These are phyloP conservation scores for Canna indica DNA, from an alignment of 176 grass and related monocot species.

Conservation along the genomic window DNA sequence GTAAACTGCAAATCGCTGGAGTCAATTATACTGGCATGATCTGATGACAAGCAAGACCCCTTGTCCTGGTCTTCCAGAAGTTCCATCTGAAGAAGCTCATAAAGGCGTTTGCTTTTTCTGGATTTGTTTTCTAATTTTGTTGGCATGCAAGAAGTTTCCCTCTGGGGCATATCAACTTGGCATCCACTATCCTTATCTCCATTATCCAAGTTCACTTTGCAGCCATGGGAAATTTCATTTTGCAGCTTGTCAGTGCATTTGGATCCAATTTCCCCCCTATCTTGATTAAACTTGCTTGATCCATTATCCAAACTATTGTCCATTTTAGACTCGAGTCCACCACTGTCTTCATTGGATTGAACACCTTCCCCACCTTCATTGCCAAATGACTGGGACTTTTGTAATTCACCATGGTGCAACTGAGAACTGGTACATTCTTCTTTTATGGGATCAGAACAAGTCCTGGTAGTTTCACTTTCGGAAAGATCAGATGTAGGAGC, in stretches of 20 bases:
- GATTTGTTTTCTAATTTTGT: constrained; percentile 28
- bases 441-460: constrained; percentile 12
- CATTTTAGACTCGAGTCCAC: constrained; percentile 11
- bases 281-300: constrained; percentile 26
- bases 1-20: constrained; percentile 18
- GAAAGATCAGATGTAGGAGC: constrained; percentile 30
- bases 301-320: constrained; percentile 14
- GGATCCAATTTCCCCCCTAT: constrained; percentile 35
- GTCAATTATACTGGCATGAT: constrained; percentile 9
- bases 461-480: constrained; percentile 21
- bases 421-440: constrained; percentile 3
- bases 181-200: not conserved
- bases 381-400: constrained; percentile 21
- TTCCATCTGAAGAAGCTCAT: constrained; percentile 76
- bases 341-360: constrained; percentile 13
- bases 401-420: constrained; percentile 7
- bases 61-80: constrained; percentile 49
- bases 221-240: constrained; percentile 19
- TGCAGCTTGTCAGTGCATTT: constrained; percentile 13
- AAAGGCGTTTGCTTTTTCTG: constrained; percentile 77
- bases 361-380: constrained; percentile 24
- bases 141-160: constrained; percentile 9
- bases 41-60: constrained; percentile 12
- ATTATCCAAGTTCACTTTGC: not conserved
- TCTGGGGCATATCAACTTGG: constrained; percentile 14